phyloP scores from a whole-genome alignment of 139 green algal species.

The Auxenochlorella pyrenoidosa region DNA sequence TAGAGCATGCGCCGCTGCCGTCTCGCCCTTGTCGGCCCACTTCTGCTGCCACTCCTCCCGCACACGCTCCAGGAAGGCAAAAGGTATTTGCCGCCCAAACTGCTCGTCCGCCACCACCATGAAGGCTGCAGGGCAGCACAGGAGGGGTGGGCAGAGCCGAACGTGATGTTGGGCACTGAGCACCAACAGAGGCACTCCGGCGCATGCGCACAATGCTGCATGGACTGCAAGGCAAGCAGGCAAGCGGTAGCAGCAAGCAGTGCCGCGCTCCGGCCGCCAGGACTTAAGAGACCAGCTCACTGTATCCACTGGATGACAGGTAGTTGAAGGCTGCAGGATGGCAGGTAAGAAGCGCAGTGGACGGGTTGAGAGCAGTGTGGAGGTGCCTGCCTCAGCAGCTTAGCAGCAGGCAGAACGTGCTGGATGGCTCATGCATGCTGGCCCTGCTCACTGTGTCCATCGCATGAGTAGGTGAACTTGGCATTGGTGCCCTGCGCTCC shows the following conservation, averaged over 20 bases:
- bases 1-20: slow-evolving; percentile 78
- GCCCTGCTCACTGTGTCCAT: slow-evolving; percentile 55
- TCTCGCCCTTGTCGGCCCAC: slow-evolving; percentile 72
- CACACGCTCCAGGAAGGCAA: slow-evolving; percentile 92
- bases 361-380: not conserved
- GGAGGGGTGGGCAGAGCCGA: not conserved
- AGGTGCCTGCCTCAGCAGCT: not conserved
- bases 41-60: slow-evolving; percentile 77
- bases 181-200: not conserved
- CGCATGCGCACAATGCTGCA: too few species aligned
- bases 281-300: too few species aligned
- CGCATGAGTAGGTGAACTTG: slow-evolving; percentile 72
- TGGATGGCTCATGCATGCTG: not conserved
- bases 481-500: slow-evolving; percentile 58
- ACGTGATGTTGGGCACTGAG: not conserved
- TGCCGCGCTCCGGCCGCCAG: not conserved
- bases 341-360: too few species aligned
- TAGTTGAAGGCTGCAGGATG: slow-evolving; percentile 58
- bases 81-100: slow-evolving; percentile 92
- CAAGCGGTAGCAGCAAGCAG: not conserved
- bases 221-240: not conserved
- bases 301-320: slow-evolving; percentile 47
- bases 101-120: slow-evolving; percentile 94
- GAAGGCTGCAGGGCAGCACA: slow-evolving; percentile 66
- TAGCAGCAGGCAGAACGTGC: not conserved